Evolutionary conservation across 306 rosid genomes (phyloP), one percentile per base, ranked within the genome.

Genomic region (Gastrolobium bilobum): DNA sequence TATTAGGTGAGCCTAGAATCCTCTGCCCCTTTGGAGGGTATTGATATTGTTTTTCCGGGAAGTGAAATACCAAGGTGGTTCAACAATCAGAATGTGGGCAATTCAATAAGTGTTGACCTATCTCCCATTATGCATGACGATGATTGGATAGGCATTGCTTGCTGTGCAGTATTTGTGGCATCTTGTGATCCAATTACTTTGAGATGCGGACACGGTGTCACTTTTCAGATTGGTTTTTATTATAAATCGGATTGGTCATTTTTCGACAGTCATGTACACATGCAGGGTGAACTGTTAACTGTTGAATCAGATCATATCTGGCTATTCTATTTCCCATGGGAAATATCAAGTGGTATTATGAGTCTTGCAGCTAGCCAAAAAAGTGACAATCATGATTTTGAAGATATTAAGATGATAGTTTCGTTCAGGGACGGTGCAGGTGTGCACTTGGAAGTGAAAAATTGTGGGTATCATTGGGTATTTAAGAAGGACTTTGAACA

Each of bases 21-120:
- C 7, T 5, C 57, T 51, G 7, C 6, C 29, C 4, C 29, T 10
- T 4, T 53, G 15, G 9, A 2, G 6, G 5, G 8, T 0, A 10
- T 75, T 61, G n/a, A 33, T 3, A 48, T 47, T 10, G 40, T 75
- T 75, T 10, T 50, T 75, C 71, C 62, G 0, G 73, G 70, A 57
- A 46, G 14, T 57, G 47, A 67, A 77, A 67, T 43, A 1, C 75
- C 81, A 53, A 54, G 26, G 26, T 77, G 75, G 75, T 67, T 67
- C 68, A 54, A n/a, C 39, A 42, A 43, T 54, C 50, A 33, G 30
- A 50, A 1, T 14, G 15, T 2, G 47, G 60, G 59, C 30, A 2
- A 2, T 0, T 75, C 59, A 4, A 75, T 60, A 46, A 34, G 6
- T 4, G 14, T 74, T 0, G 70, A 60, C 10, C 35, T 48, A 44